A percentile compares a stretch with the other conserved stretches of the same genome.
Evolutionary conservation across 1,284 basidiomycete species (phyloP).

Genomic region (Boletus semigastroideus): DNA sequence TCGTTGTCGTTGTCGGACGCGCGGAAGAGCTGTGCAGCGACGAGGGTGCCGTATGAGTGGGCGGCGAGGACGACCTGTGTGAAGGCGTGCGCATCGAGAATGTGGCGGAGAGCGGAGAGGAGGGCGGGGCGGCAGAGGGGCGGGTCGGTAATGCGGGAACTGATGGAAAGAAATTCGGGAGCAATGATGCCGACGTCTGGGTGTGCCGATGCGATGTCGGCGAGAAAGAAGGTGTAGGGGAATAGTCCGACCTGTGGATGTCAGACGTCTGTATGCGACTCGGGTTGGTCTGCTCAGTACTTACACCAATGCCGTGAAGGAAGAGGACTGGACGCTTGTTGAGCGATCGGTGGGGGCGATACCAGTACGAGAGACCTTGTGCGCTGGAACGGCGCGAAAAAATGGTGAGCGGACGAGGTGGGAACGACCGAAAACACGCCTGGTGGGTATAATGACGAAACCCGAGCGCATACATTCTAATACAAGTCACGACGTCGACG

Average conservation of each 20-base stretch:
- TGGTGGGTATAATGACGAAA: constrained; percentile 53
- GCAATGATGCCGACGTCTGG: constrained; percentile 32
- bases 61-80: constrained; percentile 46
- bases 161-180: constrained; percentile 59
- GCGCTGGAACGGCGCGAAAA: constrained; percentile 43
- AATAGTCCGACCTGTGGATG: too few species aligned
- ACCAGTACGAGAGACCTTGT: constrained; percentile 57
- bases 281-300: too few species aligned
- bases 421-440: constrained; percentile 46
- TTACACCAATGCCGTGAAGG: constrained; percentile 64
- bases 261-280: too few species aligned
- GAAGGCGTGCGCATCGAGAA: constrained; percentile 46
- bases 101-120: constrained; percentile 30
- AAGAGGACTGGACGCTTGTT: constrained; percentile 56
- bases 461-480: constrained; percentile 41
- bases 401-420: constrained; percentile 47
- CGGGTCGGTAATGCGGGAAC: constrained; percentile 52
- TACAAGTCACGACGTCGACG: constrained; percentile 48
- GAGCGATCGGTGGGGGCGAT: constrained; percentile 50
- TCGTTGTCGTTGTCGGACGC: too few species aligned
- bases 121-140: constrained; percentile 23
- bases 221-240: too few species aligned
- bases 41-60: constrained; percentile 66
- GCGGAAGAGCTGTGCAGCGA: constrained; percentile 49
- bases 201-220: too few species aligned